Evolutionary conservation across 164 flowering plant species (phyloP).

Genomic region (Hamamelis virginiana): DNA sequence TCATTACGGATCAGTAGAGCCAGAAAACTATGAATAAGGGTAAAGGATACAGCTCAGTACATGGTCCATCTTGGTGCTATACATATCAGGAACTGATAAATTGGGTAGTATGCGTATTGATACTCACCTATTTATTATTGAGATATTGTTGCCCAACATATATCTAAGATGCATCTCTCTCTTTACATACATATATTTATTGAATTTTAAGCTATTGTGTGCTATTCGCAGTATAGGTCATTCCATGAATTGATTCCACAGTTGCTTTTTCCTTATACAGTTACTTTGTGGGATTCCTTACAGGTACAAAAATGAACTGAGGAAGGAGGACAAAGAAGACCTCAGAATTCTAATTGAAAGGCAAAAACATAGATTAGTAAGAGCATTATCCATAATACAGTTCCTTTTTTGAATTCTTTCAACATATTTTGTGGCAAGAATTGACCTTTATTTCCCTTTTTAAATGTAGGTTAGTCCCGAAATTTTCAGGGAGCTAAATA

Average conservation of each 20-base stretch:
- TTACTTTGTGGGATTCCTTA: neutral
- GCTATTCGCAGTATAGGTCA: neutral
- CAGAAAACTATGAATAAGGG: no score
- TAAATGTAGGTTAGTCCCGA: conserved; percentile 79
- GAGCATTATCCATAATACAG: conserved; percentile 13
- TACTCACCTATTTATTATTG: no score
- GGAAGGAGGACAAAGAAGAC: conserved; percentile 68
- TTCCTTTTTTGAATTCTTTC: neutral
- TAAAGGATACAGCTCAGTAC: no score
- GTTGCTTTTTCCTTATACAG: neutral
- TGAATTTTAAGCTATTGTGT: neutral
- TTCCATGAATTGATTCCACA: neutral
- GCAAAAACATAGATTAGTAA: conserved; percentile 74
- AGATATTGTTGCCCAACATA: no score
- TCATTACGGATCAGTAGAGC: no score
- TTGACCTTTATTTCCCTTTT: conserved; percentile 1
- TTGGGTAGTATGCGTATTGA: no score
- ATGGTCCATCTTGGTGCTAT: no score
- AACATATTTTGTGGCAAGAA: neutral
- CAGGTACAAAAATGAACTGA: conserved; percentile 86
- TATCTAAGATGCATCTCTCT: no score
- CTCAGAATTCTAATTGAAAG: conserved; percentile 54
- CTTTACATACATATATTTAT: no score
- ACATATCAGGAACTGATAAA: no score
- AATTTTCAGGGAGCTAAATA: conserved; percentile 72